Percentiles rank a stretch among this genome's conserved stretches.
Conservation (phyloP, 2,329 filamentous ascomycete genomes). For the Xylariaceae sp. region DNA sequence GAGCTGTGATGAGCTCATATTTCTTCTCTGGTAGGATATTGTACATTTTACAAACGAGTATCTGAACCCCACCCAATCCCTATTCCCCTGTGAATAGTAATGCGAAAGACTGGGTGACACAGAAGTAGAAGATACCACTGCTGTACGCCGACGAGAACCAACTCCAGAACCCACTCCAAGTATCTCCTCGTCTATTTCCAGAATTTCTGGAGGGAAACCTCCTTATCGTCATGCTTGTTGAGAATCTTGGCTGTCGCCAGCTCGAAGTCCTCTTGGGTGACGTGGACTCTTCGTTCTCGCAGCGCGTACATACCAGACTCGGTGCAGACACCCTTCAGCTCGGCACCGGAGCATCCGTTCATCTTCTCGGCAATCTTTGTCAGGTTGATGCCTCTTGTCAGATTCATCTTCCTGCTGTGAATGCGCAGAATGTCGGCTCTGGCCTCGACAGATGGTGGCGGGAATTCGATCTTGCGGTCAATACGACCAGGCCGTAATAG, state of each 20-base stretch:
- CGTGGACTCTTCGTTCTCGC: constrained; percentile 90
- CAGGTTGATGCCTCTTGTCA: constrained; percentile 94
- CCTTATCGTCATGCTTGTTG: constrained; percentile 99
- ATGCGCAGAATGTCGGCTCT: constrained; percentile 97
- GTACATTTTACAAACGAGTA: constrained; percentile 18
- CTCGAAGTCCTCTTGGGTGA: constrained; percentile 98
- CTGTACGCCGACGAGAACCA: not conserved
- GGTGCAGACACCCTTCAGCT: constrained; percentile 97
- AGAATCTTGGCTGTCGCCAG: constrained; percentile 97
- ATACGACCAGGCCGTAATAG: constrained; percentile 94
- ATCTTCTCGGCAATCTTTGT: constrained; percentile 99
- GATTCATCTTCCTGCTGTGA: constrained; percentile 96
- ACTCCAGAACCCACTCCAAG: not conserved
- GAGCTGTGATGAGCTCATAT: not conserved
- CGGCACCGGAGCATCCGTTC: constrained; percentile 96
- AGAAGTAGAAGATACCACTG: constrained; percentile 23
- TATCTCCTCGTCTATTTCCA: constrained; percentile 57
- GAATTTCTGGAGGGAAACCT: constrained; percentile 82
- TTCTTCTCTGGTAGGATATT: constrained; percentile 15
- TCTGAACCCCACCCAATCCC: not conserved
- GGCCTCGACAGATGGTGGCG: constrained; percentile 91
- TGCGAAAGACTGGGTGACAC: constrained; percentile 9
- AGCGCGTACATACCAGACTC: constrained; percentile 98
- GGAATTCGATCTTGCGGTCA: constrained; percentile 98
- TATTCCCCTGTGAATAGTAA: not conserved